A percentile compares a stretch with the other conserved stretches of the same genome.
Conservation (phyloP, 257 asterid genomes). For the Solanum etuberosum region DNA sequence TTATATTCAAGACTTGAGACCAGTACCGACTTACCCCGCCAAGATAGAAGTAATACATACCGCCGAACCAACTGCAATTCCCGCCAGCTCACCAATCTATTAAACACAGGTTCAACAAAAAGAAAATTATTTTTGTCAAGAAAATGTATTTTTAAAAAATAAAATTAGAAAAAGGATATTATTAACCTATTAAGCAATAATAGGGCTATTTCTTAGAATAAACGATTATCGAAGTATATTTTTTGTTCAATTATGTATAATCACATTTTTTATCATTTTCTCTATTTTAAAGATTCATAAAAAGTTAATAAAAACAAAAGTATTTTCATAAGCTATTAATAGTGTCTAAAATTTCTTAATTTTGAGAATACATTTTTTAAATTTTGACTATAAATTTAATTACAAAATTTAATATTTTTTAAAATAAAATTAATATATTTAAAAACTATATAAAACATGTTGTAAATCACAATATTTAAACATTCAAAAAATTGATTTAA, state of each 20-base stretch:
- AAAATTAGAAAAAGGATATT: too few species aligned
- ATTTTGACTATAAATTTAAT: too few species aligned
- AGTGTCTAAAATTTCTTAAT: background rate
- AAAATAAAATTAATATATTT: too few species aligned
- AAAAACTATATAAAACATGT: too few species aligned
- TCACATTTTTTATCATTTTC: background rate
- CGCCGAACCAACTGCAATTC: constrained; percentile 85
- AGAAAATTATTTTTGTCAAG: background rate
- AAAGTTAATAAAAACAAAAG: background rate
- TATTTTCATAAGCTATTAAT: background rate
- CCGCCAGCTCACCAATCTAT: constrained; percentile 82
- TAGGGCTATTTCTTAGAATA: too few species aligned
- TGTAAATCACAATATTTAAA: background rate
- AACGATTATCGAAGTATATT: too few species aligned
- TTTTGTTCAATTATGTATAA: too few species aligned
- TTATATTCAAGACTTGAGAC: background rate
- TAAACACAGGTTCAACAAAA: background rate
- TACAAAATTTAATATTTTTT: too few species aligned
- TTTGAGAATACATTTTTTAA: too few species aligned
- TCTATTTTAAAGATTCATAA: background rate
- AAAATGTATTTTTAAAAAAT: too few species aligned
- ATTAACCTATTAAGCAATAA: too few species aligned
- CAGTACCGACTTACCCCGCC: constrained; percentile 44
- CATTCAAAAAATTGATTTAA: too few species aligned
- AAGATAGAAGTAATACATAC: constrained; percentile 85